phyloP scores from a whole-genome alignment of 176 grass and related monocot species.

The Zea luxurians region DNA sequence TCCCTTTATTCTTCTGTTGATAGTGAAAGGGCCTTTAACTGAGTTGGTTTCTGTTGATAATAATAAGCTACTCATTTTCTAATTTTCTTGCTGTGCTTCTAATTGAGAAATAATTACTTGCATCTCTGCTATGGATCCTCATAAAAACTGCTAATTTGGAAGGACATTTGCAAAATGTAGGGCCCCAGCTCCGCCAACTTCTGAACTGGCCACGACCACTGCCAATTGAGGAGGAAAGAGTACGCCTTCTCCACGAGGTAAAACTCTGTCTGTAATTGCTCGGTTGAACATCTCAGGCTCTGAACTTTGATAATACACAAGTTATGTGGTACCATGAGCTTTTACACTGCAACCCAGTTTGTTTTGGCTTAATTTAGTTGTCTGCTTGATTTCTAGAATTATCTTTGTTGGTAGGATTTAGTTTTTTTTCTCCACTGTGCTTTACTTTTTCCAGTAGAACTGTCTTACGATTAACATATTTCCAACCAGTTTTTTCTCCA shows the following conservation, averaged over 20 bases:
- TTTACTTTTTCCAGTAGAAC: not conserved
- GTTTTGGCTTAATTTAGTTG: conserved; percentile 1
- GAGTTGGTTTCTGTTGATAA: not conserved
- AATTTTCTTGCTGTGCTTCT: not conserved
- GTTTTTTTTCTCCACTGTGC: not conserved
- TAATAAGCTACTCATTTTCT: not conserved
- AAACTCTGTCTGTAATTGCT: conserved; percentile 12
- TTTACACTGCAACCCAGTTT: not conserved
- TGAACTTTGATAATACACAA: conserved; percentile 5
- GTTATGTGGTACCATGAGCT: not conserved
- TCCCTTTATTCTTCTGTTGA: not conserved
- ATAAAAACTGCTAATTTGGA: conserved; percentile 5
- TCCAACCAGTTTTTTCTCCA: not conserved
- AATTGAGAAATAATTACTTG: not conserved
- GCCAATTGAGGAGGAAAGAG: conserved; percentile 90
- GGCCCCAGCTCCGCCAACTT: conserved; percentile 64
- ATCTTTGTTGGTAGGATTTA: not conserved
- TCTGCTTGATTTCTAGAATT: conserved; percentile 6
- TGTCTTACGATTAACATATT: not conserved
- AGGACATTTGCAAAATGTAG: conserved; percentile 50
- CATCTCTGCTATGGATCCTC: not conserved
- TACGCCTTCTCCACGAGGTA: conserved; percentile 90
- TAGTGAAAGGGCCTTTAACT: not conserved
- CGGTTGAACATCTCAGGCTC: not conserved
- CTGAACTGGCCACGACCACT: conserved; percentile 85